Evolutionary conservation across 106 monocot genomes (phyloP), one percentile per base, ranked within the genome.

Genomic region (Gastrodia elata): DNA sequence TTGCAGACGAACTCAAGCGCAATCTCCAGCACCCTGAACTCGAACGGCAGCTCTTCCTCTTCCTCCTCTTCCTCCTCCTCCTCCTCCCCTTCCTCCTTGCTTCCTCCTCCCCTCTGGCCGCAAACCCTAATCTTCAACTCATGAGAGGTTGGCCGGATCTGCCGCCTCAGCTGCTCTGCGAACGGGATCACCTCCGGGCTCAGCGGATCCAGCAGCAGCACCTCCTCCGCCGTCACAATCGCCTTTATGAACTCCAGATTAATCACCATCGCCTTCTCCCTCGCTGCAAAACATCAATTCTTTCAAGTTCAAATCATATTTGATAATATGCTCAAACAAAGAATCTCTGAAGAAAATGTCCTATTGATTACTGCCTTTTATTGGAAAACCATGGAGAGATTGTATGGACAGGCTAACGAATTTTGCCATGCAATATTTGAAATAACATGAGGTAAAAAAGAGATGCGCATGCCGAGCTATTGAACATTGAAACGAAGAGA

Each of bases 21-120:
- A 74, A 98, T 70, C 76, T 99, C 98, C n/a, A 93, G 71, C 26
- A 99, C 87, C 78, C 91, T 90, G 81, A 99, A 99, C 80, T 99
- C 93, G 80, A 93, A 99, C 5, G 93, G 91, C 48, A 99, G 89
- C 71, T 91, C 87, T 25, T 68, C 64, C 75, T 86, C 87, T 59
- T 55, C 82, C 74, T 83, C 87, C 56, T 57, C 74, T 33, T 75
- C 55, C 64, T 81, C 86, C 24, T 65, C 80, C 39, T 38, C 36
- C 25, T 71, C 42, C 68, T 35, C 70, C 8, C 13, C 4, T 68
- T 38, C 74, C 73, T 52, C 79, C 67, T 34, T 43, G 64, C 77
- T 70, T 74, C 38, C 36, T 8, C 16, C 64, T 18, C 76, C 52
- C 52, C 78, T 80, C n/a, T 27, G 27, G 34, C 68, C 75, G 30